phyloP scores from a whole-genome alignment of 1,284 basidiomycete species.

The Boletus subluridellus region DNA sequence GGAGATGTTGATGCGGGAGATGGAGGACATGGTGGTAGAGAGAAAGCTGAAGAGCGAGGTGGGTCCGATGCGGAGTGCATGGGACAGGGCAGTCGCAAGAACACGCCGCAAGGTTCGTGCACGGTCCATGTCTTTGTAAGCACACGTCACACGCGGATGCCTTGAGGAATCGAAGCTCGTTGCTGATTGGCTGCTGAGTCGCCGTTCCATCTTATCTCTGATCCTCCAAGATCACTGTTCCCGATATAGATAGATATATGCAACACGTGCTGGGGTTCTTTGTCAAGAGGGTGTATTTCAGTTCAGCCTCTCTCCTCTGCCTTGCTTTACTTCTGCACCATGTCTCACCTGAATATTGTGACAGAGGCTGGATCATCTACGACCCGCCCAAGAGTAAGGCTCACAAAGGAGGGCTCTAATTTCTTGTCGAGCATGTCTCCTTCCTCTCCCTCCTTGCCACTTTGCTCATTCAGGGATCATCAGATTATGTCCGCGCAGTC shows the following conservation, averaged over 20 bases:
- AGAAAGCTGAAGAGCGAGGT: slow-evolving; percentile 49
- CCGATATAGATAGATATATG: slow-evolving; percentile 13
- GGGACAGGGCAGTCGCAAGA: slow-evolving; percentile 41
- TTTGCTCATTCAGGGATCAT: background rate
- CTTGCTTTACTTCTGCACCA: background rate
- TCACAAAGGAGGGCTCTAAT: slow-evolving; percentile 15
- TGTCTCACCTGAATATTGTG: background rate
- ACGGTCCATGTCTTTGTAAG: slow-evolving; percentile 32
- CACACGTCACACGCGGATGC: slow-evolving; percentile 12
- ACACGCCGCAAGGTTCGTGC: slow-evolving; percentile 13
- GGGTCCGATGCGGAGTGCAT: slow-evolving; percentile 51
- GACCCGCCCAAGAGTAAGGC: background rate
- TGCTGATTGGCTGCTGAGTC: background rate
- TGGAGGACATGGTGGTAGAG: slow-evolving; percentile 65
- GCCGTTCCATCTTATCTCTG: slow-evolving; percentile 22
- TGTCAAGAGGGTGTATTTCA: slow-evolving; percentile 14
- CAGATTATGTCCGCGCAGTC: slow-evolving; percentile 22
- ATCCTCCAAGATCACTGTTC: slow-evolving; percentile 9
- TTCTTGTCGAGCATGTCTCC: slow-evolving; percentile 16
- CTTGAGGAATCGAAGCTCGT: background rate
- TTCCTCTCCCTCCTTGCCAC: no score
- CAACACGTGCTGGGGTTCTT: slow-evolving; percentile 5
- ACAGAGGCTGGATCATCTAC: slow-evolving; percentile 5
- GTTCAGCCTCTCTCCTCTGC: background rate
- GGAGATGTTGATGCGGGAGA: slow-evolving; percentile 46